A percentile compares a stretch with the other conserved stretches of the same genome.
These are phyloP conservation scores for Penicillium olsonii DNA, from an alignment of 2,329 filamentous ascomycete species.

Conservation along the genomic window DNA sequence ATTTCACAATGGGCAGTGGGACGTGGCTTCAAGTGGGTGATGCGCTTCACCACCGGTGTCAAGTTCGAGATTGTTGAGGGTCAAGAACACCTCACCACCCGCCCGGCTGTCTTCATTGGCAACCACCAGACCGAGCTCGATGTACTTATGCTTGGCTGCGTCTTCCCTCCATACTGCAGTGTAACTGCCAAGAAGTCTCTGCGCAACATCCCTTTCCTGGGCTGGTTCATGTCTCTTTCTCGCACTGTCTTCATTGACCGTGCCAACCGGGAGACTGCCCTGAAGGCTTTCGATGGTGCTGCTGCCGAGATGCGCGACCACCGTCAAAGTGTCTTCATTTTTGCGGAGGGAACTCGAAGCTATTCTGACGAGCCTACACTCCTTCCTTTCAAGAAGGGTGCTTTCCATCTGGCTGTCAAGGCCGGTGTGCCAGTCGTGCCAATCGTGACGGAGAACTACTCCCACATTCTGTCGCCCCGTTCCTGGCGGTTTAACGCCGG, in stretches of 20 bases:
- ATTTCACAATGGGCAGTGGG: constrained; percentile 84
- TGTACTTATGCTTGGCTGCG: constrained; percentile 81
- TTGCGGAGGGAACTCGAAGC: constrained; percentile 82
- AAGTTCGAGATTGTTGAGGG: constrained; percentile 73
- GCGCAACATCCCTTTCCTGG: constrained; percentile 77
- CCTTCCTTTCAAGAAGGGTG: constrained; percentile 98
- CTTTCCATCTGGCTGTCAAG: constrained; percentile 93
- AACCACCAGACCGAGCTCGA: constrained; percentile 98
- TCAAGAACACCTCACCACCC: constrained; percentile 61
- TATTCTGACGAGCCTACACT: constrained; percentile 79
- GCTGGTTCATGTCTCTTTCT: constrained; percentile 89
- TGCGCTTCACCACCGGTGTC: constrained; percentile 74
- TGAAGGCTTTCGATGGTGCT: constrained; percentile 82
- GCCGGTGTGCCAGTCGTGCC: constrained; percentile 92
- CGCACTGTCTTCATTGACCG: constrained; percentile 96
- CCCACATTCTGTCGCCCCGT: constrained; percentile 68
- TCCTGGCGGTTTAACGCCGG: constrained; percentile 67
- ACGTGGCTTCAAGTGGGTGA: constrained; percentile 76
- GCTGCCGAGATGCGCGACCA: constrained; percentile 74
- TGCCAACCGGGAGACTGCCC: constrained; percentile 76
- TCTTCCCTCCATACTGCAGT: constrained; percentile 89
- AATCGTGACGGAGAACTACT: constrained; percentile 77
- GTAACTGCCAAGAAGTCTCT: constrained; percentile 90
- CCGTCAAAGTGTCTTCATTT: constrained; percentile 61
- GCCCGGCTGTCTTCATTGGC: constrained; percentile 86